These are phyloP conservation scores for Apophysomyces ossiformis DNA, from an alignment of 371 early-diverging fungal species.

Conservation along the genomic window DNA sequence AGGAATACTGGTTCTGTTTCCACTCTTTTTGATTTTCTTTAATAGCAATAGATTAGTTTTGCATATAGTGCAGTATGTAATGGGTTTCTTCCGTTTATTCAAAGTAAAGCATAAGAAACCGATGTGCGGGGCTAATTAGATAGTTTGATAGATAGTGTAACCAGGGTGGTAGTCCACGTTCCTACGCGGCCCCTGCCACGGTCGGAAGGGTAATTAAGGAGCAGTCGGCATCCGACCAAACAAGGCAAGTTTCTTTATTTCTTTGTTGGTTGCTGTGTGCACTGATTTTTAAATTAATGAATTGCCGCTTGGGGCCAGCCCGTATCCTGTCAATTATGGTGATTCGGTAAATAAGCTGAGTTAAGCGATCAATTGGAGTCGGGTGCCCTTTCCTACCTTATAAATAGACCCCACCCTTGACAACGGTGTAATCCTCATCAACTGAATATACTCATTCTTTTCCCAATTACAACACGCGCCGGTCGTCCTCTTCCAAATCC, in stretches of 20 bases:
- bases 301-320: background rate
- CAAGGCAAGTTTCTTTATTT: slow-evolving; percentile 9
- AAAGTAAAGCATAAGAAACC: background rate
- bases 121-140: background rate
- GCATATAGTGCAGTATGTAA: too few relatives aligned
- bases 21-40: too few relatives aligned
- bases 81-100: too few relatives aligned
- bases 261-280: background rate
- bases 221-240: slow-evolving; percentile 11
- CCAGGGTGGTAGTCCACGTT: background rate
- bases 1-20: too few relatives aligned
- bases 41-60: too few relatives aligned
- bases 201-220: background rate
- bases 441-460: background rate
- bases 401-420: background rate
- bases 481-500: background rate
- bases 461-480: background rate
- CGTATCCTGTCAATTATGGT: background rate
- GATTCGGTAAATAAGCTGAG: slow-evolving; percentile 5
- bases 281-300: background rate
- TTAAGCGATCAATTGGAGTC: background rate
- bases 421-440: too few relatives aligned
- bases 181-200: slow-evolving; percentile 3
- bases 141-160: slow-evolving; percentile 8
- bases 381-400: background rate